Base-by-base conservation (phyloP, 495 filamentous ascomycete species). In the Penicillium odoratum region DNA sequence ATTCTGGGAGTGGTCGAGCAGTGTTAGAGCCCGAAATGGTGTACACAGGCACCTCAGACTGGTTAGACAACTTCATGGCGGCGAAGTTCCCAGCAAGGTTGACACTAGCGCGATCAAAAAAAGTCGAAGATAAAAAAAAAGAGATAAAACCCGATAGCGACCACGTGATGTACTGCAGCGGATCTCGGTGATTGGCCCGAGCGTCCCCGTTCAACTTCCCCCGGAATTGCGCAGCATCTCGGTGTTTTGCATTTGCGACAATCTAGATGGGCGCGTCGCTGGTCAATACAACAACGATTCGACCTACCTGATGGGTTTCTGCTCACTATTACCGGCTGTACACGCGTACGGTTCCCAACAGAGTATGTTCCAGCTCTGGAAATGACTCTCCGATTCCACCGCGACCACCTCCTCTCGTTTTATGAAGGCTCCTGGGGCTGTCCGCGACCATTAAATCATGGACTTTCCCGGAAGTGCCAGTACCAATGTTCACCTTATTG, bases 1-100 rank as follows among this genome's bases (percentile, higher is more conserved):
- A 99, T 77, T 99, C 95, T 51, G 95, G 95, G 4, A 99, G 83
- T 28, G 92, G 90, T 13, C 94, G 82, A 6, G 93, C 89, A 10
- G 93, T 95, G 33, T 92, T 90, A 8, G 91, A 90, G 52, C 95
- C 95, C 21, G 93, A 89, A 68, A 99, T 88, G 46, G 95, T 99
- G 68, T 99, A 98, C 7, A 98, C 93, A 4, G 93, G 92, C 46
- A 98, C 89, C 43, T 88, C 82, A 48, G 91, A 91, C 55, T 91
- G 88, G 61, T 90, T 93, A 28, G 90, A 89, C 67, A 97, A 81
- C 80, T 93, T 93, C 92, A 97, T 97, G 55, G 49, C 68, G 60
- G 49, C 40, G 48, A 52, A 18, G 16, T 40, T 56, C 54, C 38
- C 43, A 51, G 45, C 53, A 7, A 18, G 26, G 3, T 40, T 30